Evolutionary conservation across 345 rosid genomes (phyloP), one percentile per base, ranked within the genome.

Genomic region (Hypericum androsaemum): DNA sequence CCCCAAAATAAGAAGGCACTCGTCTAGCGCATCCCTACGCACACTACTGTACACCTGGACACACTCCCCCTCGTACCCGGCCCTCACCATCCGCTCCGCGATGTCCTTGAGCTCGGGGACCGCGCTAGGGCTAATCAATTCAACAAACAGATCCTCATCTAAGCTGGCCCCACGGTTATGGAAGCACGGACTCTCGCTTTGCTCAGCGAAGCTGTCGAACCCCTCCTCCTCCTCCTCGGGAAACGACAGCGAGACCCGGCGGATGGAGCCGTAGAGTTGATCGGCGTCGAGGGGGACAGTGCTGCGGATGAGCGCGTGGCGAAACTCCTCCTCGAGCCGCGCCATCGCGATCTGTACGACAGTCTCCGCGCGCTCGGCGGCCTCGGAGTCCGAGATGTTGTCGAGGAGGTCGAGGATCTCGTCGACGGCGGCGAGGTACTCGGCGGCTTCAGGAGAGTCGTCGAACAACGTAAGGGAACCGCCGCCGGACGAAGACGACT

Each of bases 381-480:
- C 54, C 38, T 85, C 87, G 63, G 62, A 73, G 66, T 61, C 73
- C 64, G 59, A 72, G 43, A 39, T 60, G 49, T 58, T 74, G 51
- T 61, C 32, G 32, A 22, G 32, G 32, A 22, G 32, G 32, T 22
- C 32, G 7, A 86, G 75, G 54, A 88, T 69, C 39, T 81, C 97
- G 59, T 88, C 99, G 7, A 94, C 75, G 35, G 97, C 94, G 2
- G 79, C 68, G 5, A 83, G 61, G 57, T 76, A 88, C 69, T 88
- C 55, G 0, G 74, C 85, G 41, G 88, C 95, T 0, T 71, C 85
- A n/a, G n/a, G n/a, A n/a, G n/a, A n/a, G 39, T 80, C 94, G n/a
- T 83, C 95, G 65, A 87, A 85, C 6, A n/a, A n/a, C n/a, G n/a
- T n/a, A n/a, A n/a, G n/a, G n/a, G n/a, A n/a, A n/a, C n/a, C n/a